Base-by-base conservation (phyloP, 345 rosid species). In the Hypericum perforatum region DNA sequence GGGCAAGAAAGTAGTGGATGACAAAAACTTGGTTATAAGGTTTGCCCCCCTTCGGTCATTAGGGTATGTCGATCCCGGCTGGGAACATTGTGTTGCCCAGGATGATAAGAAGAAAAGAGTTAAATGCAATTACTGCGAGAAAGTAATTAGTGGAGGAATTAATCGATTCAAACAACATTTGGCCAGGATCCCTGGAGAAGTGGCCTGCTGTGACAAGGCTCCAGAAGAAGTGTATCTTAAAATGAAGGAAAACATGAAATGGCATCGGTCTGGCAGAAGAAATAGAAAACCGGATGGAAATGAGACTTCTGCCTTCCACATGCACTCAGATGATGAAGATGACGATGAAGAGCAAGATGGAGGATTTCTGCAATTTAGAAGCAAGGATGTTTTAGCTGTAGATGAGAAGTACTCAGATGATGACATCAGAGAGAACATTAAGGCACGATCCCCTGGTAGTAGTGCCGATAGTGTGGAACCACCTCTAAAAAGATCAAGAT, bases 171-270 rank as follows among this genome's bases (percentile, higher is more conserved):
- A 85, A 64, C 90, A 83, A 66, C 89, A 82, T 52, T 74, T 85
- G 5, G 95, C 95, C 11, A 82, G 86, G 65, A 85, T 82, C 61
- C 89, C 89, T 52, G 95, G 89, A 39, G 95, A 85, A 69, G 87
- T 85, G 15, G 81, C 89, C 9, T 71, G 67, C 6, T 85, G 95
- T 66, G 78, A 82, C 58, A 68, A 63, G 43, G 86, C 85, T 44
- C 82, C 87, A 16, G 89, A 85, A 70, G 89, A 82, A 53, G 85
- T 80, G 39, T 85, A 73, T 67, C 73, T 62, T 41, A 80, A 75
- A 78, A 82, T 85, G 39, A 83, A 78, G 71, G 90, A 83, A 70
- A 83, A 83, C 52, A 78, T 83, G 84, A 83, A 78, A 54, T 83
- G 90, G 90, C 90, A 82, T 63, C 82, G 86, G 32, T 72, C 84